Base-by-base conservation (phyloP, 148 eudicot species). In the Rhododendron ferrugineum region DNA sequence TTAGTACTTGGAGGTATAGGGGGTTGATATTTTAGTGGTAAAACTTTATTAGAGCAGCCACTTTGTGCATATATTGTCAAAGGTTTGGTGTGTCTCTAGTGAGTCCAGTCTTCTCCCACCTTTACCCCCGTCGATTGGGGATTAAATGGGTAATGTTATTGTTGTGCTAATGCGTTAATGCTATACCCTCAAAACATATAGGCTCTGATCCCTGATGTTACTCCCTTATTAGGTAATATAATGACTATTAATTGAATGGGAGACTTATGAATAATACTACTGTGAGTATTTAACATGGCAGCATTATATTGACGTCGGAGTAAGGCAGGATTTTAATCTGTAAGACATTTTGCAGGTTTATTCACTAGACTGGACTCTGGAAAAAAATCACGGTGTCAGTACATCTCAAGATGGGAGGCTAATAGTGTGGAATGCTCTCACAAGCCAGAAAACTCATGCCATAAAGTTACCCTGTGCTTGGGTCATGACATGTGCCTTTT, bases 401-500 rank as follows among this genome's bases (percentile, higher is more conserved):
- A 98, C 99, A 72, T 97, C 99, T 85, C 98, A 97, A 91, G 99
- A 97, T 87, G 99, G 99, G 60, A 92, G 99, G 81, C 90, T 97
- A 83, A 95, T 97, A 64, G 98, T 95, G n/a, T 95, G 98, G 99
- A 96, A 96, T 90, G 97, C 98, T 85, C 92, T 96, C 70, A 95
- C 99, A 14, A 96, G 99, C 94, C 99, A 96, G 91, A 96, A 96
- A 88, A 96, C 94, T 83, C 98, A 96, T 91, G 92, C 95, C 84
- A 95, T 96, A 82, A 96, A 95, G 92, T 92, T 96, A 58, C 99
- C 98, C 68, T 94, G 98, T 91, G 95, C 99, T 16, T 97, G 99
- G 99, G 99, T 97, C 78, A 97, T 91, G 99, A 92, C 99, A 11
- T 97, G 98, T 88, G 98, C 99, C 10, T 97, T 97, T 91, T 97